Conservation (phyloP, 78 protist species). For the Andalucia godoyi region DNA sequence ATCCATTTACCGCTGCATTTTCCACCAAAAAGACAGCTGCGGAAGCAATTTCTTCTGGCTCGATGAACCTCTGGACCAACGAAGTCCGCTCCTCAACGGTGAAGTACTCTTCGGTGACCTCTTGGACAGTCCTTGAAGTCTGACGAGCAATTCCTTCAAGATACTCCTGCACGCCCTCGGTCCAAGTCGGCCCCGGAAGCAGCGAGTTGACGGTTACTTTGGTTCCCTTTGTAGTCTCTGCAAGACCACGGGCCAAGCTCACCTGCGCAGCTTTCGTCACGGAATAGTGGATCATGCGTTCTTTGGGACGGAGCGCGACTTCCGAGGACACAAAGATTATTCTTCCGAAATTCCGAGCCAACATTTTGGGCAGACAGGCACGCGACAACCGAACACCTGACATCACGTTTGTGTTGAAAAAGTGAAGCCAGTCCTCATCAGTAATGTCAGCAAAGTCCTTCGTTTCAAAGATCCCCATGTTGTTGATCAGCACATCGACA, state of each 20-base stretch:
- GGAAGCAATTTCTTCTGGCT: background rate
- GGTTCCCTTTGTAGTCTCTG: background rate
- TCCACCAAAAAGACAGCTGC: background rate
- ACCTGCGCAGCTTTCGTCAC: constrained; percentile 1
- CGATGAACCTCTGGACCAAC: background rate
- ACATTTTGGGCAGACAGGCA: background rate
- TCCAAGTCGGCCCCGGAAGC: constrained; percentile 1
- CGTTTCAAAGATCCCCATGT: background rate
- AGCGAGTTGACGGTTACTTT: background rate
- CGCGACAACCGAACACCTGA: background rate
- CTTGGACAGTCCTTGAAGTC: background rate
- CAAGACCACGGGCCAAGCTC: background rate
- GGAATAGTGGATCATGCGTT: background rate
- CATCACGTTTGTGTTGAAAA: background rate
- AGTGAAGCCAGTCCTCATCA: background rate
- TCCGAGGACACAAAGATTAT: background rate
- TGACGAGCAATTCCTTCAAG: background rate
- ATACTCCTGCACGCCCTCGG: background rate
- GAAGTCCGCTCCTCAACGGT: background rate
- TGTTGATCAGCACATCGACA: background rate
- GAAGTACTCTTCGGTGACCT: background rate
- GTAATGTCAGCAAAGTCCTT: background rate
- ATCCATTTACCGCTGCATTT: background rate
- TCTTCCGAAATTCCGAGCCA: background rate
- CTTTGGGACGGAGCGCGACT: background rate